Evolutionary conservation across 257 asterid genomes (phyloP).

Genomic region (Petunia secreta): DNA sequence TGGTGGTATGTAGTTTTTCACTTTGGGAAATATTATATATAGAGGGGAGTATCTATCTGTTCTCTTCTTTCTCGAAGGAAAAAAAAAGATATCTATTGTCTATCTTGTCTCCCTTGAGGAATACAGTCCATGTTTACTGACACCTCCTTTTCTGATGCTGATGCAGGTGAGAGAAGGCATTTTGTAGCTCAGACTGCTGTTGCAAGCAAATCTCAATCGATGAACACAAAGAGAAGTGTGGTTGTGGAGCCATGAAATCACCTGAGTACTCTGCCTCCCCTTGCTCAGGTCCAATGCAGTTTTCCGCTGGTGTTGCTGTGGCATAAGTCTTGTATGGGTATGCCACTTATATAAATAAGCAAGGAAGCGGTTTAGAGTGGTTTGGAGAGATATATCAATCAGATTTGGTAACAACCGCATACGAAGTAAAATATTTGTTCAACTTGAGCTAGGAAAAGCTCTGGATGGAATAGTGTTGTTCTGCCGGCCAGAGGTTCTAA

Average conservation of each 20-base stretch:
- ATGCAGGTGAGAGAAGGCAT: slow-evolving; percentile 66
- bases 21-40: slow-evolving; percentile 3
- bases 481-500: background rate
- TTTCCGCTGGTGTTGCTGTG: slow-evolving; percentile 58
- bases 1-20: background rate
- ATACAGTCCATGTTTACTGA: background rate
- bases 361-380: background rate
- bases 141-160: slow-evolving; percentile 22
- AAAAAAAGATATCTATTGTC: background rate
- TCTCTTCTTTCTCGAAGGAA: too few species aligned
- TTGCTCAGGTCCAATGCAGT: slow-evolving; percentile 53
- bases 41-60: background rate
- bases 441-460: background rate
- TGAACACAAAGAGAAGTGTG: slow-evolving; percentile 52
- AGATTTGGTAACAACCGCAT: slow-evolving; percentile 12
- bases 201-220: slow-evolving; percentile 47
- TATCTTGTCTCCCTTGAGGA: slow-evolving; percentile 19
- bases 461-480: background rate
- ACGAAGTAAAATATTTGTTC: background rate
- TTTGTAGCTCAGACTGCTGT: slow-evolving; percentile 66
- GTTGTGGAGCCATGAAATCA: slow-evolving; percentile 44
- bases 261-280: slow-evolving; percentile 56
- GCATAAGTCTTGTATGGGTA: slow-evolving; percentile 41
- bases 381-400: background rate
- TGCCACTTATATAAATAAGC: slow-evolving; percentile 16